Conservation (phyloP, 2,329 filamentous ascomycete genomes). For the Diatrype stigma region DNA sequence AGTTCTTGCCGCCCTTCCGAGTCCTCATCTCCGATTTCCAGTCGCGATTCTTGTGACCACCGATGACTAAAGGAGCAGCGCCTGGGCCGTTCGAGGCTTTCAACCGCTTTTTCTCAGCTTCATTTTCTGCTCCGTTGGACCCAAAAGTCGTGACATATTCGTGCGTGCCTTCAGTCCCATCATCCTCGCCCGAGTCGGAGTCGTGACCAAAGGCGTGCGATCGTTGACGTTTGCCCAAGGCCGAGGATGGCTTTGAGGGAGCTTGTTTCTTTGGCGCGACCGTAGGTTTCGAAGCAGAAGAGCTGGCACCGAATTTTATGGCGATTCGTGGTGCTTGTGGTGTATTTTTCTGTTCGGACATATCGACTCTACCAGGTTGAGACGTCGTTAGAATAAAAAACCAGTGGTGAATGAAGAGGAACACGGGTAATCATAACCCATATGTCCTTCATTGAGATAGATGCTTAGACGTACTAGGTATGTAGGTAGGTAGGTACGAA, state of each 20-base stretch:
- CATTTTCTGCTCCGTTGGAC: conserved; percentile 19
- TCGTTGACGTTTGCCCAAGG: conserved; percentile 46
- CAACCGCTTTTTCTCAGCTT: conserved; percentile 10
- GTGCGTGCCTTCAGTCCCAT: conserved; percentile 16
- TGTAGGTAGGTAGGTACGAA: background rate
- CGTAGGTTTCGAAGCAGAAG: conserved; percentile 24
- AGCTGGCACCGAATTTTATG: conserved; percentile 40
- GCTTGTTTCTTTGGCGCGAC: conserved; percentile 23
- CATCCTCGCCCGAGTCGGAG: conserved; percentile 38
- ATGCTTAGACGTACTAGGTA: background rate
- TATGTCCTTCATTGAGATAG: background rate
- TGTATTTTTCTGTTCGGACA: conserved; percentile 33
- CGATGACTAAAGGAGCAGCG: conserved; percentile 21
- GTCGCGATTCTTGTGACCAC: conserved; percentile 28
- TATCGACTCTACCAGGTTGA: conserved; percentile 16
- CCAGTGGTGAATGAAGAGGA: background rate
- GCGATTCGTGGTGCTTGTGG: conserved; percentile 38
- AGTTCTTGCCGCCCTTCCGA: conserved; percentile 11
- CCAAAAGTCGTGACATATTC: conserved; percentile 30
- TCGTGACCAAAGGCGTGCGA: conserved; percentile 37
- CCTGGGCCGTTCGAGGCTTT: conserved; percentile 10
- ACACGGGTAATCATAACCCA: background rate
- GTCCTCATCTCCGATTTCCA: conserved; percentile 29
- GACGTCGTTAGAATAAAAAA: background rate
- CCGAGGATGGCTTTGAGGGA: conserved; percentile 33